Base-by-base conservation (phyloP, 768 basidiomycete species). In the Hericium erinaceus region DNA sequence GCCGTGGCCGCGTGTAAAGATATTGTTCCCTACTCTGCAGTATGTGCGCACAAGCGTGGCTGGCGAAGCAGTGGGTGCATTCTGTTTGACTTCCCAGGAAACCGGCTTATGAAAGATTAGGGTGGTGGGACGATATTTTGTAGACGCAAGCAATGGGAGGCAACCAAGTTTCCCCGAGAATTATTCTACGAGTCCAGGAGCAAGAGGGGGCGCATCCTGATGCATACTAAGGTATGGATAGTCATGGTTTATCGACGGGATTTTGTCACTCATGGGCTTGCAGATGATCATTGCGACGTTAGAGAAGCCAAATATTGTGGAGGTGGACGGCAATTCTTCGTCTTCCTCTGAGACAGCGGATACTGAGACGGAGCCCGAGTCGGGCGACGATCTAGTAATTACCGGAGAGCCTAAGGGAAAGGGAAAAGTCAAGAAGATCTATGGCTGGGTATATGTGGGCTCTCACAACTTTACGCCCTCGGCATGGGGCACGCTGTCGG, bases 401-500 rank as follows among this genome's bases (percentile, higher is more conserved):
- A 66, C 65, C 22, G 78, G 78, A 16, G 63, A 63, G 28, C 70
- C 67, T 53, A 69, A 66, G 13, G 67, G 68, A 15, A 57, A 54
- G 8, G 62, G 64, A 18, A 66, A 65, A 46, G 65, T 39, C 67
- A 72, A 52, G 60, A 72, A 38, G 54, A 68, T 57, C 39, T 66
- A 79, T 44, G 92, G 91, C 0, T 95, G 90, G 88, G 78, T 79
- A 16, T 95, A 93, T 66, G 74, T 94, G 8, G 92, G 92, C 26
- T 93, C 90, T 57, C 92, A 94, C 68, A 95, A 95, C 67, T 94
- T 95, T 70, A 93, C 92, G 6, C 82, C 85, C 0, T 85, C 89
- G 4, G 94, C 94, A 2, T 97, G 94, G 94, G 91, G 90, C 8
- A 91, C 77, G 13, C 66, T 90, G 49, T 84, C 84, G 6, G 84